Conservation (phyloP, 768 basidiomycete genomes). For the Pleurotus tuoliensis region DNA sequence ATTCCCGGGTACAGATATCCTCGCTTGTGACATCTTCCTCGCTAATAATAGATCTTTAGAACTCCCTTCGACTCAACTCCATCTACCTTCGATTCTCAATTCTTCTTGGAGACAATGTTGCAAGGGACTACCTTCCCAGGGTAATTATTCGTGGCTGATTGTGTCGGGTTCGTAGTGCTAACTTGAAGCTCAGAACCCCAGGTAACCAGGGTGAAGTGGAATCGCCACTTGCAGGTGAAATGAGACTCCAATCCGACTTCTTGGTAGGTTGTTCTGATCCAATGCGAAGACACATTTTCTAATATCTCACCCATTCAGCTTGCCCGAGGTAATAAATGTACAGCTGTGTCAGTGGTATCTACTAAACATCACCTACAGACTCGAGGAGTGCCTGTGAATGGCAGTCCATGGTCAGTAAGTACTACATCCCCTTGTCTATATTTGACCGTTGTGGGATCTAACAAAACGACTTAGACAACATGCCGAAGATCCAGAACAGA, state of each 20-base stretch:
- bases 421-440: not conserved
- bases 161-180: not conserved
- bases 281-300: not conserved
- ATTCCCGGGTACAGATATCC: conserved; percentile 8
- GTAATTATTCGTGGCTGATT: conserved; percentile 15
- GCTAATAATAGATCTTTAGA: conserved; percentile 9
- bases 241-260: conserved; percentile 43
- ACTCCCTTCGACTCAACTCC: conserved; percentile 20
- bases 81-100: conserved; percentile 16
- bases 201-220: conserved; percentile 35
- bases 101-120: conserved; percentile 16
- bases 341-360: conserved; percentile 1
- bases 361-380: conserved; percentile 20
- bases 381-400: conserved; percentile 43
- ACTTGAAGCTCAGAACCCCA: conserved; percentile 24
- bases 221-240: conserved; percentile 35
- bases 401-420: conserved; percentile 38
- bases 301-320: conserved; percentile 13
- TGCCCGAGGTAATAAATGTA: conserved; percentile 15
- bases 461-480: conserved; percentile 28
- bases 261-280: conserved; percentile 15
- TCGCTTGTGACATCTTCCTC: too few species aligned
- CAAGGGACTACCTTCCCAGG: conserved; percentile 38
- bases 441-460: not conserved
- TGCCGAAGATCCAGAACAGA: conserved; percentile 25